Percentiles rank a stretch among this genome's conserved stretches.
These are phyloP conservation scores for Colletotrichum liriopes DNA, from an alignment of 2,329 filamentous ascomycete species.

Conservation along the genomic window DNA sequence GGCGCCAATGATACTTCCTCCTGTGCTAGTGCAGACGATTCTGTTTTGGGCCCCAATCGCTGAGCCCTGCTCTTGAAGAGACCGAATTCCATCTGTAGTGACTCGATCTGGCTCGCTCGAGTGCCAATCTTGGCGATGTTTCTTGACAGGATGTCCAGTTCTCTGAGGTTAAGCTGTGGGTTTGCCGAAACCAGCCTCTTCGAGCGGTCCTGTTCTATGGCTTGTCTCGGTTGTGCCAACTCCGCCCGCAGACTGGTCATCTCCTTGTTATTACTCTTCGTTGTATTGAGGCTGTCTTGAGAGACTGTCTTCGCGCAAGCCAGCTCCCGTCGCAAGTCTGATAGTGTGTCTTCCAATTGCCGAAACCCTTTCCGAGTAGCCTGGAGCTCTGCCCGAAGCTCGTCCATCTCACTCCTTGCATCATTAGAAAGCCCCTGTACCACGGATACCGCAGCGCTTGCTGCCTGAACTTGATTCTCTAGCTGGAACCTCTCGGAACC, in stretches of 20 bases:
- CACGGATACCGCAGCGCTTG: conserved; percentile 44
- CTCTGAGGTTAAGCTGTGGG: conserved; percentile 42
- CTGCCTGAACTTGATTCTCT: conserved; percentile 47
- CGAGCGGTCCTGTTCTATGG: conserved; percentile 48
- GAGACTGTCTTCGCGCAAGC: conserved; percentile 46
- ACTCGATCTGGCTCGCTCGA: conserved; percentile 57
- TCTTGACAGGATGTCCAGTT: conserved; percentile 58
- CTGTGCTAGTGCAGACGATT: background rate
- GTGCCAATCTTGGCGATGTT: conserved; percentile 57
- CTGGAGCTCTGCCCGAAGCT: conserved; percentile 46
- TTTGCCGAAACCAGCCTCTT: conserved; percentile 29
- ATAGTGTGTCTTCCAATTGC: conserved; percentile 46
- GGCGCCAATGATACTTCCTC: background rate
- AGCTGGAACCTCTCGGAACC: conserved; percentile 42
- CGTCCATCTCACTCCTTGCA: conserved; percentile 38
- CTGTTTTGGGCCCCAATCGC: conserved; percentile 50
- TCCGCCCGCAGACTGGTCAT: conserved; percentile 52
- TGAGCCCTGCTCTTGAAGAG: conserved; percentile 56
- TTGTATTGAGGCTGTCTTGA: conserved; percentile 46
- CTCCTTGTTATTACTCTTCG: conserved; percentile 51
- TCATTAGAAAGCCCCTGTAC: conserved; percentile 44
- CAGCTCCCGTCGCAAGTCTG: conserved; percentile 46
- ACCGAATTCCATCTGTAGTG: conserved; percentile 60
- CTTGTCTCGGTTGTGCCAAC: conserved; percentile 50
- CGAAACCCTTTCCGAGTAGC: conserved; percentile 47